phyloP scores from a whole-genome alignment of 352 stramenopile species.

The Globisporangium spinosum region DNA sequence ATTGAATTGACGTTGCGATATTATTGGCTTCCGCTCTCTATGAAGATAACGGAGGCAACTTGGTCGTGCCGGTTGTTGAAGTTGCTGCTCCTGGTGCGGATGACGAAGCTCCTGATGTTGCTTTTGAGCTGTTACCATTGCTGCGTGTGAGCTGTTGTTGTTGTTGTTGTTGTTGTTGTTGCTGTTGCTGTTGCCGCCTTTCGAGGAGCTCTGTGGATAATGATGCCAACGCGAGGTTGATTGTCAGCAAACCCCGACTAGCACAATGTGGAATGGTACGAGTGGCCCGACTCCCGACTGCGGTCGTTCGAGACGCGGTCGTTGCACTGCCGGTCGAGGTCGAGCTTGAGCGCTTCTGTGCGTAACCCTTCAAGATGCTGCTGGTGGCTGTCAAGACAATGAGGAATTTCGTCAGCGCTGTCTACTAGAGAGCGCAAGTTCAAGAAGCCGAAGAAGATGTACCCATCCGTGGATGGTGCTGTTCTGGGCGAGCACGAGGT shows the following conservation, averaged over 20 bases:
- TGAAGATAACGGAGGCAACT: conserved; percentile 13
- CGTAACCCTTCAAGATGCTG: conserved; percentile 80
- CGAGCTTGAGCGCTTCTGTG: conserved; percentile 71
- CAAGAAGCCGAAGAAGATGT: not conserved
- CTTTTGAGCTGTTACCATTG: not conserved
- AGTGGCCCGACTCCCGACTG: conserved; percentile 66
- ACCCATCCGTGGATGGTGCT: conserved; percentile 67
- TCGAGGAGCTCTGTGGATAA: conserved; percentile 7
- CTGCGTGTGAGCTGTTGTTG: not conserved
- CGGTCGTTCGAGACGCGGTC: conserved; percentile 79
- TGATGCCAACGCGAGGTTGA: too few species aligned
- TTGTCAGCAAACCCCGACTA: not conserved
- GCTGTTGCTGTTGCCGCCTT: conserved; percentile 3
- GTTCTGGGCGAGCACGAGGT: conserved; percentile 82
- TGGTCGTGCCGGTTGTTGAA: conserved; percentile 3
- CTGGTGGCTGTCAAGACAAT: conserved; percentile 35
- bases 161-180: conserved; percentile 6
- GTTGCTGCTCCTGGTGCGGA: not conserved
- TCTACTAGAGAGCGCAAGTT: not conserved
- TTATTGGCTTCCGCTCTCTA: not conserved
- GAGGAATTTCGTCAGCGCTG: not conserved
- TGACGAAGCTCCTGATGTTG: not conserved
- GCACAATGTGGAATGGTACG: not conserved
- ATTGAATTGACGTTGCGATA: not conserved
- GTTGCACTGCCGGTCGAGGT: conserved; percentile 75